These are phyloP conservation scores for Leccinum uliginosum DNA, from an alignment of 768 basidiomycete genomes.

Conservation along the genomic window DNA sequence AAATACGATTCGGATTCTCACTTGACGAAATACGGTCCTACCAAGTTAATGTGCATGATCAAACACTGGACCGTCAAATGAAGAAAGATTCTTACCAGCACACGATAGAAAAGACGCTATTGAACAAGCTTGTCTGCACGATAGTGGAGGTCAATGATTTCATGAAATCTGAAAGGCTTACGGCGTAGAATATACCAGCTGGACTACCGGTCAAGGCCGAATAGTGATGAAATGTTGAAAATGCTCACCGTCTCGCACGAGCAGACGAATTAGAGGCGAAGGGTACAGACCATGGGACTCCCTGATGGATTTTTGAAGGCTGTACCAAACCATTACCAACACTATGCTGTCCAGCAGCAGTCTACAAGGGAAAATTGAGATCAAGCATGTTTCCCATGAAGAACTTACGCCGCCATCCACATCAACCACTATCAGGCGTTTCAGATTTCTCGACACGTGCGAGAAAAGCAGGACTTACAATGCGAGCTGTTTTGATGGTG, in stretches of 20 bases:
- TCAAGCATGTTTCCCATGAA: not conserved
- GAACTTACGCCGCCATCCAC: slow-evolving; percentile 7
- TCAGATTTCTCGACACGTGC: not conserved
- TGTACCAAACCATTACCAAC: slow-evolving; percentile 2
- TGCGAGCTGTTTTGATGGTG: not conserved
- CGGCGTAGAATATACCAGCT: not conserved
- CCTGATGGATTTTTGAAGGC: not conserved
- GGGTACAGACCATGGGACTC: not conserved
- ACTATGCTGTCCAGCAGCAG: slow-evolving; percentile 5
- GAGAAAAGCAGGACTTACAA: slow-evolving; percentile 1
- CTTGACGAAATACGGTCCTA: not conserved
- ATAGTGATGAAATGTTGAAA: not conserved
- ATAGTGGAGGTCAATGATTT: not conserved
- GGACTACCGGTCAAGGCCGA: not conserved
- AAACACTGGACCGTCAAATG: not conserved
- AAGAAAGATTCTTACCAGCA: not conserved
- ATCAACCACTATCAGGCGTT: slow-evolving; percentile 7
- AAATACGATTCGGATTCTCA: not conserved
- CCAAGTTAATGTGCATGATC: not conserved
- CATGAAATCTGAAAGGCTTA: not conserved
- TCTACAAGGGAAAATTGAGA: not conserved
- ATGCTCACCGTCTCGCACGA: not conserved
- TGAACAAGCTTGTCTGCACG: not conserved
- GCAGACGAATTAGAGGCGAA: not conserved
- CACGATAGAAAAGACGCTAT: not conserved